phyloP scores from a whole-genome alignment of 257 asterid species.

The Galeopsis tetrahit region DNA sequence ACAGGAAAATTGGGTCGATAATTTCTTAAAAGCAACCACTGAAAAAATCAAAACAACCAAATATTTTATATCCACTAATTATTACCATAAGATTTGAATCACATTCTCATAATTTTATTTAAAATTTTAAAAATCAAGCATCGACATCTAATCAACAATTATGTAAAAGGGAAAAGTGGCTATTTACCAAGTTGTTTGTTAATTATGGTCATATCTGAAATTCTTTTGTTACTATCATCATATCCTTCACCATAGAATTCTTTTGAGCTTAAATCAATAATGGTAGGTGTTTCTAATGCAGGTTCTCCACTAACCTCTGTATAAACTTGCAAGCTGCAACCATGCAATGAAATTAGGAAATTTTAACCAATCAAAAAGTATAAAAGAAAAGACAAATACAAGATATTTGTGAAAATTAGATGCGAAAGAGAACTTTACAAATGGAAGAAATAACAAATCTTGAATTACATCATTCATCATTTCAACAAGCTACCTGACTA shows the following conservation, averaged over 20 bases:
- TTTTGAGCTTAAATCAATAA: conserved; percentile 85
- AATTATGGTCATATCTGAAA: conserved; percentile 94
- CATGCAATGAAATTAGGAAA: conserved; percentile 19
- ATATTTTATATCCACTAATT: no score
- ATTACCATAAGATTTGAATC: no score
- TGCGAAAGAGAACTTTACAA: background rate
- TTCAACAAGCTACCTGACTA: conserved; percentile 92
- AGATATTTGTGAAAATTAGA: background rate
- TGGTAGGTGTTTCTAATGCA: conserved; percentile 62
- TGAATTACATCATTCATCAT: conserved; percentile 84
- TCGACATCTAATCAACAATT: no score
- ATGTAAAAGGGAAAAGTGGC: no score
- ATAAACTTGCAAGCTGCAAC: conserved; percentile 70
- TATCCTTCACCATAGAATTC: no score
- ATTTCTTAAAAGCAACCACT: no score
- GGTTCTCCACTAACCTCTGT: conserved; percentile 83
- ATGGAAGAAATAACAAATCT: background rate
- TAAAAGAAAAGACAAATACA: no score
- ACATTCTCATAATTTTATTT: no score
- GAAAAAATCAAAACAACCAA: no score
- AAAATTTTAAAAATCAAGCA: no score
- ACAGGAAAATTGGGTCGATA: no score
- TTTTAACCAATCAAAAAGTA: background rate
- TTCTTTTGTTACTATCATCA: conserved; percentile 94
- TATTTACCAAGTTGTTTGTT: conserved; percentile 84